Evolutionary conservation across 148 eudicot genomes (phyloP), one percentile per base, ranked within the genome.

Genomic region (Selenicereus undatus): DNA sequence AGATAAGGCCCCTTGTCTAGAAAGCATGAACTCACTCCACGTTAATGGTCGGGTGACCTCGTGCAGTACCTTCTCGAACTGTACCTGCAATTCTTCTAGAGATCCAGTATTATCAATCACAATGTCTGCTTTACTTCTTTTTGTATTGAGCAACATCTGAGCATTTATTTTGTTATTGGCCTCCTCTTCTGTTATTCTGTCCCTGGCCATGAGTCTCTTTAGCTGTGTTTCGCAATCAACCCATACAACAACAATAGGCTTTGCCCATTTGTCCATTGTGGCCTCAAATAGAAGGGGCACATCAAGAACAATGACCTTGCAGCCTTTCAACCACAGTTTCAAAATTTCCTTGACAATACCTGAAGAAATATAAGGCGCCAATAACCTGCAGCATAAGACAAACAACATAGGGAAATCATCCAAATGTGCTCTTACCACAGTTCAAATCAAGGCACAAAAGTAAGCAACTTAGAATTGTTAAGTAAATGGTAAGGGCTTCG

Each of bases 251-350:
- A 96, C 85, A 42, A 86, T 85, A 24, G 95, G 99, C 70, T 89
- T 89, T 39, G 98, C 90, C 99, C 99, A 96, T 79, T 84, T 92
- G 83, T 92, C 97, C 87, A 96, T 89, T 83, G 94, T 96, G 78
- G 90, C 97, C 86, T 96, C 99, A 64, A 94, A 96, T 86, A 96
- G 75, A 74, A 96, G 86, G 62, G 99, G 99, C 76, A 94, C 83
- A 79, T 96, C 99, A 36, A 94, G 93, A 79, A 94, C 88, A 71
- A 96, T 94, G 39, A 90, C 86, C 79, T 87, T 88, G 79, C 78
- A 82, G 22, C 99, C 97, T 88, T 92, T 96, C 78, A 90, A 65
- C 99, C 99, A 96, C 71, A 94, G 75, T 88, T 94, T 96, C 79
- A 91, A 8, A 43, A 92, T 88, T 83, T 94, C 93, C 78, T 80